These are phyloP conservation scores for Chaetomium fimeti DNA, from an alignment of 495 filamentous ascomycete genomes.

Conservation along the genomic window DNA sequence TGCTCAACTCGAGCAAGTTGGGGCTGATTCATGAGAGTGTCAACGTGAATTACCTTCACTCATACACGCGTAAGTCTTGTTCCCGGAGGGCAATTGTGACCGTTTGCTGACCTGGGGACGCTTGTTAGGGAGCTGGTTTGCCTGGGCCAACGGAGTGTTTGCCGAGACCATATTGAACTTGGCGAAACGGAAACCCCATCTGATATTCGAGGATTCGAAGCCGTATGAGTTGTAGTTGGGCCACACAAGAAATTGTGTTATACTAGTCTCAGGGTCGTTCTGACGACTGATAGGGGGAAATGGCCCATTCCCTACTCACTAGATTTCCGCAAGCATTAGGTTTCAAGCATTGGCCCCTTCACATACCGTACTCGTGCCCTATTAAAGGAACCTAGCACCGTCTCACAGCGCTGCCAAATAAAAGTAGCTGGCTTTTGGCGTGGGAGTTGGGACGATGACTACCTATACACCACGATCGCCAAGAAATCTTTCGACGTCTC, in stretches of 20 bases:
- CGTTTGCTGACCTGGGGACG: slow-evolving; percentile 31
- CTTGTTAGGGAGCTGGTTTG: slow-evolving; percentile 80
- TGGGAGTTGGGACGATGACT: too few relatives aligned
- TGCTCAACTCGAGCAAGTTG: slow-evolving; percentile 67
- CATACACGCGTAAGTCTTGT: slow-evolving; percentile 68
- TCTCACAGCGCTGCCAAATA: too few relatives aligned
- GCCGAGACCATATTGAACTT: slow-evolving; percentile 90
- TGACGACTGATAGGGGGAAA: neutral
- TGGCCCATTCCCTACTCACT: neutral
- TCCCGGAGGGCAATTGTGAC: neutral
- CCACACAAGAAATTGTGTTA: neutral
- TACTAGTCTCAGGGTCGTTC: neutral
- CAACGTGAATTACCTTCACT: slow-evolving; percentile 68
- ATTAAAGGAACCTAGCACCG: too few relatives aligned
- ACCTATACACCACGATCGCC: too few relatives aligned
- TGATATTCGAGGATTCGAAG: slow-evolving; percentile 71
- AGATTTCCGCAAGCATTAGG: too few relatives aligned
- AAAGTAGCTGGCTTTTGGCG: too few relatives aligned
- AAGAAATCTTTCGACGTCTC: too few relatives aligned
- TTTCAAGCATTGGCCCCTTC: too few relatives aligned
- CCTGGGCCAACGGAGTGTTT: slow-evolving; percentile 97
- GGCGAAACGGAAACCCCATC: slow-evolving; percentile 77
- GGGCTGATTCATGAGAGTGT: slow-evolving; percentile 92
- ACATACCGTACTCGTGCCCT: too few relatives aligned
- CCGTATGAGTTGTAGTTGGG: slow-evolving; percentile 43